These are phyloP conservation scores for Eucalyptus lansdowneana DNA, from an alignment of 345 rosid genomes.

Conservation along the genomic window DNA sequence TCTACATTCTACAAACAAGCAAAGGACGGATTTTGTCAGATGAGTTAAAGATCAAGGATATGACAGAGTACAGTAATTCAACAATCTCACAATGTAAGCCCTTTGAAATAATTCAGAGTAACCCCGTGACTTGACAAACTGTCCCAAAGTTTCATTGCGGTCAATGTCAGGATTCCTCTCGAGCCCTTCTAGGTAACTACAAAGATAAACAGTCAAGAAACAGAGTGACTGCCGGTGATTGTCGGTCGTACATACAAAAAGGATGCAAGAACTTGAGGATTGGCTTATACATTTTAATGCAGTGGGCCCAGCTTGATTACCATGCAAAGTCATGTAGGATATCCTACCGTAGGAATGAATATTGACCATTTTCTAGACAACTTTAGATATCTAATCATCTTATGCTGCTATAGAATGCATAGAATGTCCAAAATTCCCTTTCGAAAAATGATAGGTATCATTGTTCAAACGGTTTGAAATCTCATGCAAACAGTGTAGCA, in stretches of 20 bases:
- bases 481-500: background rate
- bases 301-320: background rate
- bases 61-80: background rate
- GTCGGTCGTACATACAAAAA: background rate
- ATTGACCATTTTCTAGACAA: background rate
- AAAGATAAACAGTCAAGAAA: background rate
- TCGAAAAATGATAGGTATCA: background rate
- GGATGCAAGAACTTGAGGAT: background rate
- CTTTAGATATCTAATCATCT: background rate
- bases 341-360: background rate
- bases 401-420: background rate
- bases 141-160: slow-evolving; percentile 62
- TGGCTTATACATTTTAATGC: background rate
- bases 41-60: background rate
- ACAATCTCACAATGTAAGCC: slow-evolving; percentile 64
- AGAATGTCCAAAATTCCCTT: background rate
- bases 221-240: background rate
- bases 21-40: background rate
- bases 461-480: background rate
- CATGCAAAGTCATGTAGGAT: background rate
- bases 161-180: slow-evolving; percentile 50
- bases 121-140: slow-evolving; percentile 47
- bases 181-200: slow-evolving; percentile 51
- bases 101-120: slow-evolving; percentile 74
- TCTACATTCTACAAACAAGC: background rate